Evolutionary conservation across 2,329 filamentous ascomycete genomes (phyloP).

Genomic region (Paraphaeosphaeria sporulosa): DNA sequence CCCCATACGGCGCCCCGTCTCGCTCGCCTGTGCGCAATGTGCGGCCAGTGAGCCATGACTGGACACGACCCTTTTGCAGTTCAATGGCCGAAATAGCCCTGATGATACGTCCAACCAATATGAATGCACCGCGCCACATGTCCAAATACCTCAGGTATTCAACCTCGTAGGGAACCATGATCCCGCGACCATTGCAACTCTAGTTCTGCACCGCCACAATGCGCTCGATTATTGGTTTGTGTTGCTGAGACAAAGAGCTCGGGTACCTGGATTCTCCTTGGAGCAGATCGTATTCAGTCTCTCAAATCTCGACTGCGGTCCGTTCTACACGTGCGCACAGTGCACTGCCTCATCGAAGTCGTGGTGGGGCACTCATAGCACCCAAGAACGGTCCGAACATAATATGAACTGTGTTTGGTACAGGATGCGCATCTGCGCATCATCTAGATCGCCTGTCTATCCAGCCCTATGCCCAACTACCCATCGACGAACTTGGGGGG

Average conservation of each 20-base stretch:
- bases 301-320: not conserved
- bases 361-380: not conserved
- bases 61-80: not conserved
- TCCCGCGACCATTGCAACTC: not conserved
- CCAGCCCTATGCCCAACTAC: not conserved
- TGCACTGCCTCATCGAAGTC: slow-evolving; percentile 1
- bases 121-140: not conserved
- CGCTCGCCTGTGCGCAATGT: not conserved
- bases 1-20: not conserved
- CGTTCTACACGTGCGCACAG: not conserved
- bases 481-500: not conserved
- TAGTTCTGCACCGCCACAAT: not conserved
- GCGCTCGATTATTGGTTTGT: too few relatives aligned
- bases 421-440: too few relatives aligned
- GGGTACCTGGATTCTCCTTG: not conserved
- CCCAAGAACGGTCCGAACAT: not conserved
- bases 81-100: not conserved
- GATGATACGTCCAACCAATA: not conserved
- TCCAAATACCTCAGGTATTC: too few relatives aligned
- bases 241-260: not conserved
- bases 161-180: not conserved
- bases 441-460: not conserved
- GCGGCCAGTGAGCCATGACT: not conserved
- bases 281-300: not conserved
- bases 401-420: not conserved